A percentile compares a stretch with the other conserved stretches of the same genome.
Evolutionary conservation across 768 basidiomycete species (phyloP).

Genomic region (Tulasnella sp.): DNA sequence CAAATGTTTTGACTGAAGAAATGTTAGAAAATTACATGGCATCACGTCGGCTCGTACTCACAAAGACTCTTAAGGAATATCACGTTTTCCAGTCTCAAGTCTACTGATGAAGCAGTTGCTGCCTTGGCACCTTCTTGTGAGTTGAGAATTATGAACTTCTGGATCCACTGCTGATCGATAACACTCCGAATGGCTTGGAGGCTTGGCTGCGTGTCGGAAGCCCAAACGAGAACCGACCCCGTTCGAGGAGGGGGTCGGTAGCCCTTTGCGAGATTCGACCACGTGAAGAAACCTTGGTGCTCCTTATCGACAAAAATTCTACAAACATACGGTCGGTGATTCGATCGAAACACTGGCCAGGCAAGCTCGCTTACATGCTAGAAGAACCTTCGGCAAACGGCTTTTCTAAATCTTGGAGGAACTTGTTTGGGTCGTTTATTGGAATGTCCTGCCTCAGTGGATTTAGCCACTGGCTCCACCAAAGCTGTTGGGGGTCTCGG

Average conservation of each 20-base stretch:
- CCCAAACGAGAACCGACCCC: conserved; percentile 49
- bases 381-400: conserved; percentile 36
- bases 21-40: neutral
- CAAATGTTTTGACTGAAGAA: conserved; percentile 61
- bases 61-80: conserved; percentile 49
- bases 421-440: conserved; percentile 48
- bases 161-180: conserved; percentile 55
- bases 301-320: conserved; percentile 65
- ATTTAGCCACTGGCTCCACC: conserved; percentile 68
- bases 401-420: conserved; percentile 47
- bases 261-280: conserved; percentile 60
- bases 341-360: neutral
- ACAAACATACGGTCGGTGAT: conserved; percentile 32
- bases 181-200: conserved; percentile 51
- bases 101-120: conserved; percentile 38
- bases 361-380: neutral
- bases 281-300: conserved; percentile 71
- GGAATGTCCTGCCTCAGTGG: conserved; percentile 50
- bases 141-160: conserved; percentile 61
- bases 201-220: conserved; percentile 46
- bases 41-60: conserved; percentile 31
- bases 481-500: conserved; percentile 55
- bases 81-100: conserved; percentile 54
- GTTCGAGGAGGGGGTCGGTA: conserved; percentile 46
- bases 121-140: conserved; percentile 67